Conservation (phyloP, 805 yeast species). For the Clavispora phyllophila region DNA sequence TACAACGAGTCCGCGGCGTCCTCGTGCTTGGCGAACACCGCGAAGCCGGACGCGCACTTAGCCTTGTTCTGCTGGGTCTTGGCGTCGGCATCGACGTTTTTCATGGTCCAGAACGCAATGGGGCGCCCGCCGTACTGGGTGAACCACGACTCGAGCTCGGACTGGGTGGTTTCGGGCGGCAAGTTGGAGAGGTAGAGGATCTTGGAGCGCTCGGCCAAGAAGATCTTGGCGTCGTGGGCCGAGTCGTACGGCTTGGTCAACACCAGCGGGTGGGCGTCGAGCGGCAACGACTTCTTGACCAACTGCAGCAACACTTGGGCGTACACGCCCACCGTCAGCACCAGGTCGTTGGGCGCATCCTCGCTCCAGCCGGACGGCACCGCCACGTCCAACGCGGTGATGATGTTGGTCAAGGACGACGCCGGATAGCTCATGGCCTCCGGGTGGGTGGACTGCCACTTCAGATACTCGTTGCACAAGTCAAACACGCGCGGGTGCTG, state of each 20-base stretch:
- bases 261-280: constrained; percentile 49
- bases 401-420: constrained; percentile 33
- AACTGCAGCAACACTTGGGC: constrained; percentile 43
- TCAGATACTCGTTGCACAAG: constrained; percentile 63
- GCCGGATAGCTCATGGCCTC: constrained; percentile 38
- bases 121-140: constrained; percentile 83
- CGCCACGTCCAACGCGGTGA: constrained; percentile 45
- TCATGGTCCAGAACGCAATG: constrained; percentile 83
- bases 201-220: constrained; percentile 66
- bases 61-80: constrained; percentile 29
- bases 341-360: constrained; percentile 26
- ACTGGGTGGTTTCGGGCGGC: constrained; percentile 82
- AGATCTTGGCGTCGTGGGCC: constrained; percentile 64
- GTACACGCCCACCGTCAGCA: constrained; percentile 38
- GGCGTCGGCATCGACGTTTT: constrained; percentile 38
- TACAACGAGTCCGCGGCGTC: constrained; percentile 76
- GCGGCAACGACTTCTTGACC: constrained; percentile 42
- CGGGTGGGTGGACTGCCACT: constrained; percentile 62
- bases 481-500: constrained; percentile 77
- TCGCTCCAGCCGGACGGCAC: constrained; percentile 30
- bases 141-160: constrained; percentile 89
- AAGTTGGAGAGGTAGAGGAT: constrained; percentile 77
- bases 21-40: constrained; percentile 77
- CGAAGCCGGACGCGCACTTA: constrained; percentile 65
- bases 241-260: constrained; percentile 73